Base-by-base conservation (phyloP, 352 stramenopile species). In the Pythium graminicola region DNA sequence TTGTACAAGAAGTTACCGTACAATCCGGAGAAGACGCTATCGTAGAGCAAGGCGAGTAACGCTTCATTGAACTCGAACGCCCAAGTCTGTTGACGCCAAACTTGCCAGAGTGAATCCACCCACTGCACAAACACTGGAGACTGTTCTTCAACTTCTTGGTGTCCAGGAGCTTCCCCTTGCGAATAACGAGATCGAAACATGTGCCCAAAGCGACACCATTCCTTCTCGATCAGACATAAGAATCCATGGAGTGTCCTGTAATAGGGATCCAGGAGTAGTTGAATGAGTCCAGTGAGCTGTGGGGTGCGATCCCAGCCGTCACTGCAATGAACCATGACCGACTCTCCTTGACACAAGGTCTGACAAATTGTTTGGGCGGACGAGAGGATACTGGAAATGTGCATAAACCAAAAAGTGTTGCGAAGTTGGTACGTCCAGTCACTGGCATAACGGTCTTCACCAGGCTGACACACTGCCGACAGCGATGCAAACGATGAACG, bases 51-150 rank as follows among this genome's bases (percentile, higher is more conserved):
- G 10, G 96, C 70, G 6, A 99, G 70, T 29, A 97, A 60, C 8
- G 50, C 66, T 57, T 96, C 82, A 54, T 97, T 99, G 74, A 99
- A 99, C 73, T 99, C 97, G 62, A 99, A 99, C 24, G 83, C 90
- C 64, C 94, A 93, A 8, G 97, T 89, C 59, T 97, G 97, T 60
- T 99, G 95, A 31, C 93, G 79, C 59, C 98, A 90, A 35, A 99
- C 76, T 73, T 99, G 97, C 79, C 93, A 99, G 32, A 99, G 81
- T 38, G 90, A 96, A 80, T 99, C 97, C 27, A 99, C 62, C 78
- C 97, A 99, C 71, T 99, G 96, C 20, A 99, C 65, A 70, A 99
- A 99, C 24, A 99, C 95, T 1, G 97, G 97, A 36, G 96, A 98
- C 46, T 97, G 84, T 65, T 99, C 92, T 55, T 98, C 93, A 26